phyloP scores from a whole-genome alignment of 2,329 filamentous ascomycete genomes.

The Helicocarpus griseus region DNA sequence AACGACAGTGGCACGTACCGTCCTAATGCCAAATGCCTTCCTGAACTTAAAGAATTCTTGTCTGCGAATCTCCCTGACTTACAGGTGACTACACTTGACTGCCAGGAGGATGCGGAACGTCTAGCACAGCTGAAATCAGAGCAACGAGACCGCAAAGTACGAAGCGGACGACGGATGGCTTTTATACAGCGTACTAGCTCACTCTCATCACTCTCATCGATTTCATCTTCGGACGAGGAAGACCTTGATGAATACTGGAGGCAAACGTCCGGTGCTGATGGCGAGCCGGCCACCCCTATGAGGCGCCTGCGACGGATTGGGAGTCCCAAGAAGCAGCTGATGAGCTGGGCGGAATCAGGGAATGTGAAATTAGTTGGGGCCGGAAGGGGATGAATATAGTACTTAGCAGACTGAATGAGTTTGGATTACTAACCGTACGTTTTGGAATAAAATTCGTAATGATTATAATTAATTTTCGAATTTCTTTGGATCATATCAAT shows the following conservation, averaged over 20 bases:
- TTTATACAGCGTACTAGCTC: conserved; percentile 44
- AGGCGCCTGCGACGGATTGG: not conserved
- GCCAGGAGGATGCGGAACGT: conserved; percentile 59
- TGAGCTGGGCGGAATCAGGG: not conserved
- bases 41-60: conserved; percentile 61
- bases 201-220: conserved; percentile 28
- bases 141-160: conserved; percentile 66
- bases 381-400: not conserved
- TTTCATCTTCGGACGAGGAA: conserved; percentile 48
- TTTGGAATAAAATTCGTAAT: no score
- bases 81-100: conserved; percentile 63
- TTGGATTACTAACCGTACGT: no score
- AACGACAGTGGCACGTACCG: conserved; percentile 93
- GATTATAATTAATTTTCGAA: no score
- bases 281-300: not conserved
- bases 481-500: no score
- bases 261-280: not conserved
- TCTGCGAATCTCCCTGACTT: conserved; percentile 66
- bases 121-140: conserved; percentile 66
- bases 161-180: conserved; percentile 42
- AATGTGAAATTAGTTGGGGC: not conserved
- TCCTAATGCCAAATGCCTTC: conserved; percentile 68
- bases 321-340: not conserved
- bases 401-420: not conserved
- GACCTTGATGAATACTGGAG: not conserved